Evolutionary conservation across 2,329 filamentous ascomycete genomes (phyloP).

Genomic region (Phaeosphaeriaceae sp.): DNA sequence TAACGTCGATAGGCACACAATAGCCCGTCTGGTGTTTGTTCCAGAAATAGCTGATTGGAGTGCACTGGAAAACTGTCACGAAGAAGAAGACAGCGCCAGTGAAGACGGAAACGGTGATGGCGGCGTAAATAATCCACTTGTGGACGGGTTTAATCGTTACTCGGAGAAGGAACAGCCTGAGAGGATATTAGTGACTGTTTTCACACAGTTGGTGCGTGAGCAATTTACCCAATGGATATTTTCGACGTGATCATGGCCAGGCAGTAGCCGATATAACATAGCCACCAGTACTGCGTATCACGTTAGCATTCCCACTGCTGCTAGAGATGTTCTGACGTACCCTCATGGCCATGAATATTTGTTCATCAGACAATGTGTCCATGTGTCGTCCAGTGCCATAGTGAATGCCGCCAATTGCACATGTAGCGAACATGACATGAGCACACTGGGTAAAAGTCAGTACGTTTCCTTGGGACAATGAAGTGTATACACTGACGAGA

Average conservation of each 20-base stretch:
- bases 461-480: background rate
- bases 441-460: constrained; percentile 20
- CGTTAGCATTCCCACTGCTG: background rate
- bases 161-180: constrained; percentile 42
- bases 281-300: constrained; percentile 42
- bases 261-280: constrained; percentile 45
- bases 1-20: constrained; percentile 52
- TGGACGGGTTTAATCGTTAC: constrained; percentile 38
- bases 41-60: constrained; percentile 60
- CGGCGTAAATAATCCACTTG: constrained; percentile 46
- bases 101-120: constrained; percentile 43
- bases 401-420: constrained; percentile 38
- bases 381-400: constrained; percentile 45
- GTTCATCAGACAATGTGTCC: constrained; percentile 26
- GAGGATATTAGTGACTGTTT: background rate
- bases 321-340: constrained; percentile 17
- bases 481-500: constrained; percentile 23
- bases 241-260: constrained; percentile 42
- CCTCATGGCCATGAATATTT: constrained; percentile 35
- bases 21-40: constrained; percentile 48
- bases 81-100: constrained; percentile 55
- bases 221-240: constrained; percentile 37
- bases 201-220: background rate
- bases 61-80: constrained; percentile 59
- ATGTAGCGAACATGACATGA: constrained; percentile 40